Conservation (phyloP, 2,329 filamentous ascomycete genomes). For the Fusarium heterosporum region DNA sequence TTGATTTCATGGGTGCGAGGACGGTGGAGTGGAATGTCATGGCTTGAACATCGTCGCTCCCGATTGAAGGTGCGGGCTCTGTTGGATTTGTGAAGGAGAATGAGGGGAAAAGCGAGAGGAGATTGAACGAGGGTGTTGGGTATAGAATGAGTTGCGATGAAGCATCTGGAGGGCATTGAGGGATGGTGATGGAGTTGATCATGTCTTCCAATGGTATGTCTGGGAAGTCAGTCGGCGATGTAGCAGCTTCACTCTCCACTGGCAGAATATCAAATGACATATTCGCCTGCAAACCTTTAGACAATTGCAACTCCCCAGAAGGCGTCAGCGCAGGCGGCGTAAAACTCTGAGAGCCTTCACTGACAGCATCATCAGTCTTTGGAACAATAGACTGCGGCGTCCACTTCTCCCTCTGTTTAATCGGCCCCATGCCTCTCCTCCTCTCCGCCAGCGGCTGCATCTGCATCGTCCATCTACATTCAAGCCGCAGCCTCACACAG, state of each 20-base stretch:
- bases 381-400: not conserved
- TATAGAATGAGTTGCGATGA: slow-evolving; percentile 4
- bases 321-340: too few relatives aligned
- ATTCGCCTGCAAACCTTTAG: too few relatives aligned
- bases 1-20: slow-evolving; percentile 22
- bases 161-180: not conserved
- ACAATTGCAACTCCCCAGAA: too few relatives aligned
- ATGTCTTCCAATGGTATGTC: too few relatives aligned
- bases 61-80: slow-evolving; percentile 7
- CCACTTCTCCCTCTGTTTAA: slow-evolving; percentile 9
- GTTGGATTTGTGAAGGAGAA: slow-evolving; percentile 16
- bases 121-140: slow-evolving; percentile 8
- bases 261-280: too few relatives aligned
- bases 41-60: slow-evolving; percentile 15
- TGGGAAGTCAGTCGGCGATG: too few relatives aligned
- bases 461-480: not conserved
- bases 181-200: too few relatives aligned
- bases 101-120: slow-evolving; percentile 7
- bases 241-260: too few relatives aligned
- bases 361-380: not conserved
- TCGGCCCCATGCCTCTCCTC: slow-evolving; percentile 5
- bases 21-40: slow-evolving; percentile 23
- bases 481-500: not conserved
- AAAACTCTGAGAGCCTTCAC: too few relatives aligned
- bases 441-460: slow-evolving; percentile 7